Evolutionary conservation across 2,329 filamentous ascomycete genomes (phyloP), one percentile per base, ranked within the genome.

Genomic region (Arthrobotrys sphaeroides): DNA sequence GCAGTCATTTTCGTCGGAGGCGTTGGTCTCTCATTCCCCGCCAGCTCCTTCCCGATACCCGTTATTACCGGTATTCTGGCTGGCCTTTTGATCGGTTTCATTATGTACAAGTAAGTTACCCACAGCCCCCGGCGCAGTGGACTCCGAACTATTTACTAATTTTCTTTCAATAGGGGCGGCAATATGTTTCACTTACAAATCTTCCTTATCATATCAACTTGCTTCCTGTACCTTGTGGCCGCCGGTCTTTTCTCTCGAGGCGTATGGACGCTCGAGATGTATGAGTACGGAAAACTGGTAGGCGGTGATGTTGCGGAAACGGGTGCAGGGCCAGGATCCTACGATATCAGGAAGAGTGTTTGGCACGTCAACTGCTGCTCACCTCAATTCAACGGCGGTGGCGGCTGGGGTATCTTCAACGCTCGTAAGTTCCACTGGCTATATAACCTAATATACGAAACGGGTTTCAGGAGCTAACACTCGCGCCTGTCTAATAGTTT

Each of bases 351-450:
- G 68, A 85, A 90, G 80, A 92, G 88, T 77, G 90, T 95, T 20
- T 94, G 92, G 91, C 91, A 94, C 80, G 88, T 94, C 64, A 93
- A 94, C 80, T 96, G 91, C 84, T 95, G 92, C 82, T 94, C 88
- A 79, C 90, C 92, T 0, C 84, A 88, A 61, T 83, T 90, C 40
- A 89, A 92, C 77, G 90, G 91, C 26, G 90, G 90, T 53, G 89
- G 90, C 38, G 91, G 91, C 47, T 96, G 92, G 93, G 92, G 91
- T 66, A 89, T 96, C 78, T 93, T 96, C 85, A 94, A 96, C 79
- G 89, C 91, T 72, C 86, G 79, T 80, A 78, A 55, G 78, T 77
- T 31, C 40, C 5, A 36, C 13, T 28, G 2, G n/a, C 3, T 24
- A 53, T 16, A 2, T 28, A 13, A 18, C 20, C 9, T 24, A 42